phyloP scores from a whole-genome alignment of 2,329 filamentous ascomycete species.

The Curvularia eragrostidis region DNA sequence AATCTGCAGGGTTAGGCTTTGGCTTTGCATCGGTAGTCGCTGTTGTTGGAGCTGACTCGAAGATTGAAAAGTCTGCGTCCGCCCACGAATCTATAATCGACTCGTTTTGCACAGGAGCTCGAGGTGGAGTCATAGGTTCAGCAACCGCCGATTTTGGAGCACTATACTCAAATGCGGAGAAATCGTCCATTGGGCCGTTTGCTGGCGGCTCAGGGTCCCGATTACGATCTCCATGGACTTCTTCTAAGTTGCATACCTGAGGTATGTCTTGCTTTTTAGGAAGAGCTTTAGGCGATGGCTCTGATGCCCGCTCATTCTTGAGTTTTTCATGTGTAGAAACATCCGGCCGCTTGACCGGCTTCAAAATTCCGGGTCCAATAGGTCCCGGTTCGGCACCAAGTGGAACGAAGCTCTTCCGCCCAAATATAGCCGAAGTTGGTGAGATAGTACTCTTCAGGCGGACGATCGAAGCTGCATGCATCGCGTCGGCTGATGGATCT shows the following conservation, averaged over 20 bases:
- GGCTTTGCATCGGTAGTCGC: constrained; percentile 4
- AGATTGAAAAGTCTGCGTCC: constrained; percentile 36
- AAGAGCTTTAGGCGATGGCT: neutral
- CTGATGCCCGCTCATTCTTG: constrained; percentile 1
- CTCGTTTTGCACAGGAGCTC: constrained; percentile 3
- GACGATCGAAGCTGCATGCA: constrained; percentile 40
- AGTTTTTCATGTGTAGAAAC: constrained; percentile 19
- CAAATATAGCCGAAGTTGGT: constrained; percentile 45
- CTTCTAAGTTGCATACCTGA: neutral
- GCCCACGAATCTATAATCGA: constrained; percentile 21
- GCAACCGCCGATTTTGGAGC: neutral
- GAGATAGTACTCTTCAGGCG: constrained; percentile 43
- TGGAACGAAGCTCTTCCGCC: constrained; percentile 38
- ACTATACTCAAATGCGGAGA: constrained; percentile 8
- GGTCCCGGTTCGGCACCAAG: constrained; percentile 33
- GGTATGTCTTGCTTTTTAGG: neutral
- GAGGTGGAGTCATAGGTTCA: constrained; percentile 16
- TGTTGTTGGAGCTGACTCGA: constrained; percentile 33
- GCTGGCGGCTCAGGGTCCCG: neutral
- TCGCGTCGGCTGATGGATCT: constrained; percentile 25
- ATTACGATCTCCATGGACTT: neutral
- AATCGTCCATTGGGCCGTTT: constrained; percentile 8
- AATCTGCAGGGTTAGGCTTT: constrained; percentile 23
- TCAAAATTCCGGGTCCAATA: constrained; percentile 41
- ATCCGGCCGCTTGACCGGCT: constrained; percentile 27